Base-by-base conservation (phyloP, 2,329 filamentous ascomycete species). In the Botrytis elliptica region DNA sequence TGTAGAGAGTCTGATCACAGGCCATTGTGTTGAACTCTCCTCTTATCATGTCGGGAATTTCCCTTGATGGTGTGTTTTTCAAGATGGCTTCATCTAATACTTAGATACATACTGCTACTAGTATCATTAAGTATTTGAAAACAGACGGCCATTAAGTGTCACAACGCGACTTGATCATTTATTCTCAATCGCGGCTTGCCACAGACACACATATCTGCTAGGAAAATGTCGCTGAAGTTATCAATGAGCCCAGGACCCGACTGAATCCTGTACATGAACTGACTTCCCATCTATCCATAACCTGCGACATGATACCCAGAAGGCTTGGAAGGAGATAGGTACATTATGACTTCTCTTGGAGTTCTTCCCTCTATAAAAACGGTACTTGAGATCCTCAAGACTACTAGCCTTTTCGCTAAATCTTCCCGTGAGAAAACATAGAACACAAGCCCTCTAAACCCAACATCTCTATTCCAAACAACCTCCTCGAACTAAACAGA, bases 311-410 rank as follows among this genome's bases (percentile, higher is more conserved):
- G 52, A 7, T 4, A 18, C 18, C 3, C 6, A 29, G 8, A 16
- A 14, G 6, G 3, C 14, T 55, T 16, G 3, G 12, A 29, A 29
- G 1, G n/a, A 3, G 25, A 7, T 3, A 16, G 14, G 5, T 7
- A 55, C 12, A 14, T 1, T 25, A 16, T 2, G 29, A 52, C 10
- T 22, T 52, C 25, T 7, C 2, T 7, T 8, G 16, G 6, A 2
- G 3, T 1, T 10, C 4, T 16, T 16, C 6, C 5, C 1, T 10
- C 1, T 16, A 4, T 25, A 10, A n/a, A 16, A 0, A n/a, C 3
- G 49, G 4, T 12, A 55, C 12, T 14, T 29, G 5, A 16, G 10
- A 8, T 29, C 4, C 25, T 55, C 25, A 55, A 8, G 6, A 16
- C 52, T 8, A 29, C 52, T 29, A 5, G 5, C 4, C 14, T 3